phyloP scores from a whole-genome alignment of 1,139 yeast genomes.

The Meyerozyma carpophila region DNA sequence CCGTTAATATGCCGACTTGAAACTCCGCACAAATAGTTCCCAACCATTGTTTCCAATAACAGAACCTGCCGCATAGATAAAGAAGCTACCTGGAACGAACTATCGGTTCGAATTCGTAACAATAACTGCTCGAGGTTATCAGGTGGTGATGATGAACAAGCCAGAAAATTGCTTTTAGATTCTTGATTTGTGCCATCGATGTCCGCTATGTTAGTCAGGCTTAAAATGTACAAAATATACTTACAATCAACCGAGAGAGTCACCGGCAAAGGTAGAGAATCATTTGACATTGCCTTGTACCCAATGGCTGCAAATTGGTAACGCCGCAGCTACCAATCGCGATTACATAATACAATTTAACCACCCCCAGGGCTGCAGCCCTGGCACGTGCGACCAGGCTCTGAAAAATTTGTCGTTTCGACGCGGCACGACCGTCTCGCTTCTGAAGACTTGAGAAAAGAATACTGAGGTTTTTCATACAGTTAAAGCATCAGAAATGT shows the following conservation, averaged over 20 bases:
- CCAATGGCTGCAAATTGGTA: background rate
- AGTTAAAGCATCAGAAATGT: conserved; percentile 1
- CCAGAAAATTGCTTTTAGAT: background rate
- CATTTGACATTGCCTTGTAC: background rate
- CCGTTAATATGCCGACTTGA: background rate
- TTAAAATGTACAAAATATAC: background rate
- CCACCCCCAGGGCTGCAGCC: background rate
- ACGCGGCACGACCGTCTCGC: background rate
- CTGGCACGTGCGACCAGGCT: background rate
- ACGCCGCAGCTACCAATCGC: background rate
- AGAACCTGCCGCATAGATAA: background rate
- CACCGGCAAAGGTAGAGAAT: background rate
- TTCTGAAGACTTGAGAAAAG: background rate
- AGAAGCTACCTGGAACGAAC: background rate
- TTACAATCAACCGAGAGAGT: background rate
- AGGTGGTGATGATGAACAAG: background rate
- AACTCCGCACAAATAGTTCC: background rate
- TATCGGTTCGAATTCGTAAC: background rate
- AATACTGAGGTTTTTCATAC: conserved; percentile 1
- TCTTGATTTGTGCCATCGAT: background rate
- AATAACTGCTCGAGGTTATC: background rate
- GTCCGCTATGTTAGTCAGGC: background rate
- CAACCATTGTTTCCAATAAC: background rate
- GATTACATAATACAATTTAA: background rate
- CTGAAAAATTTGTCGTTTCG: background rate